Base-by-base conservation (phyloP, 768 basidiomycete species). In the Boletus sp. region DNA sequence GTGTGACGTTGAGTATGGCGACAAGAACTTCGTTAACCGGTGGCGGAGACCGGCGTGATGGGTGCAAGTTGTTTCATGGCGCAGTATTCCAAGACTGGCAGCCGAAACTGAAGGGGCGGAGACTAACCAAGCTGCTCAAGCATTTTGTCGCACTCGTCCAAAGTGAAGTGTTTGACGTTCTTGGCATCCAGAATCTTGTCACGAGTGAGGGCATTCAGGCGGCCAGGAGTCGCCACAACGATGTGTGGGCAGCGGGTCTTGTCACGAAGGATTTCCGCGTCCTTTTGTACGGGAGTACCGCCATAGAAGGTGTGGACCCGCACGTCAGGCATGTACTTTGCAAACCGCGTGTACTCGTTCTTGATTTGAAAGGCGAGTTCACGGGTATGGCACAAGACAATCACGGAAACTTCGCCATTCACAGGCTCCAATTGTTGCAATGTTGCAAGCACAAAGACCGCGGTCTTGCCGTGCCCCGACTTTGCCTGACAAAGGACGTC, bases 81-180 rank as follows among this genome's bases (percentile, higher is more conserved):
- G 77, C 78, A 74, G 55, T 36, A 70, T 55, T 39, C 67, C 63
- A 69, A 65, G 68, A 66, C 51, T 73, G 71, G 77, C 77, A 78
- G 83, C 83, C 83, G 80, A 87, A 88, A 85, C 80, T 83, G 87
- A 81, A 87, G 58, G 65, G 68, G 64, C 69, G 65, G 63, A 66
- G 84, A 99, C 97, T 98, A 92, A 99, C 97, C 97, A 80, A 99
- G 94, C 86, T 94, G 91, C 84, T 99, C 97, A 73, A 99, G 90
- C 94, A 99, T 98, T 86, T 99, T 99, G 84, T 99, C 97, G 84
- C 97, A 99, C 80, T 99, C 97, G 84, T 99, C 97, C 74, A 99
- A 81, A 55, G 97, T 94, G 77, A 99, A 99, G 80, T 98, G 96
- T 79, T 98, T 98, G 75, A 98, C 94, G 70, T 92, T 87, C 77